Evolutionary conservation across 2,329 filamentous ascomycete species (phyloP).

Genomic region (Trichophyton simii): DNA sequence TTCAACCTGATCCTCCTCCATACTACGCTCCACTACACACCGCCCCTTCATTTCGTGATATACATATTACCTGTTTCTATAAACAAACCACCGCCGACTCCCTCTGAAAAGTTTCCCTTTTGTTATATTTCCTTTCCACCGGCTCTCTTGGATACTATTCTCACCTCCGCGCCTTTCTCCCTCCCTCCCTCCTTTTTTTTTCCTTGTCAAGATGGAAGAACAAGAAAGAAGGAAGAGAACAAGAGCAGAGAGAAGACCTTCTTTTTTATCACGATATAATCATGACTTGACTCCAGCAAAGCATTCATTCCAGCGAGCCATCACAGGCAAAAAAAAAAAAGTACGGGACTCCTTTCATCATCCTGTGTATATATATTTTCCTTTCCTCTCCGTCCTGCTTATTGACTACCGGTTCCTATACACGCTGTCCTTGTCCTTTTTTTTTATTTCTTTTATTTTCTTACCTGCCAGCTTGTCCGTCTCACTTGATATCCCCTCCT

Average conservation of each 20-base stretch:
- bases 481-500: background rate
- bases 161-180: background rate
- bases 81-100: background rate
- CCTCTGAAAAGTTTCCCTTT: background rate
- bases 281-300: constrained; percentile 1
- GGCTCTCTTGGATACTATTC: background rate
- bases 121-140: background rate
- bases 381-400: constrained; percentile 8
- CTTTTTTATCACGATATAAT: background rate
- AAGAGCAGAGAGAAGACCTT: background rate
- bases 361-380: constrained; percentile 3
- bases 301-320: background rate
- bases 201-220: constrained; percentile 5
- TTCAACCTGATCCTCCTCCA: background rate
- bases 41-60: background rate
- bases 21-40: background rate
- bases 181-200: background rate
- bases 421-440: background rate
- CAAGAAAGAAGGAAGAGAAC: background rate
- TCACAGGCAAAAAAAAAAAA: constrained; percentile 2
- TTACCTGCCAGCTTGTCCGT: constrained; percentile 11
- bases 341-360: constrained; percentile 1
- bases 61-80: background rate
- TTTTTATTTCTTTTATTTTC: background rate
- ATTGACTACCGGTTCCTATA: constrained; percentile 14